phyloP scores from a whole-genome alignment of 1,139 yeast species.

The Spathaspora sp. region DNA sequence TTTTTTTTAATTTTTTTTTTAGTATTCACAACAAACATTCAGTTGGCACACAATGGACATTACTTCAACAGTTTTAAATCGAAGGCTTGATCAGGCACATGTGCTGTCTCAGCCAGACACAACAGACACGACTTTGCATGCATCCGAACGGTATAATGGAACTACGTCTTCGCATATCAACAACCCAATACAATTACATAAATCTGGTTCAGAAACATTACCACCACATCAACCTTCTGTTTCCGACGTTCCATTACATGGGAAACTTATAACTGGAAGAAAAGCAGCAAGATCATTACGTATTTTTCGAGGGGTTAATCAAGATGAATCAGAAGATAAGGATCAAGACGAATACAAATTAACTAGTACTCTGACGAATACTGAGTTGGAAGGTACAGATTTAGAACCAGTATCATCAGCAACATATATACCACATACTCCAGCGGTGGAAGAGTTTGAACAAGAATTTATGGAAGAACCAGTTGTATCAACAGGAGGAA shows the following conservation, averaged over 20 bases:
- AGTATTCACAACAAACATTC: not conserved
- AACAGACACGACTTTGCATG: not conserved
- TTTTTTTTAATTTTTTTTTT: not conserved
- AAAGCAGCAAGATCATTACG: slow-evolving; percentile 42
- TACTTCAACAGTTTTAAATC: not conserved
- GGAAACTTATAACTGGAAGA: slow-evolving; percentile 23
- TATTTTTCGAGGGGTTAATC: slow-evolving; percentile 28
- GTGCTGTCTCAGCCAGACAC: not conserved
- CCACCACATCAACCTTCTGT: slow-evolving; percentile 3
- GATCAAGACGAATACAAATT: slow-evolving; percentile 6
- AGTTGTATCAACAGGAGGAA: slow-evolving; percentile 7
- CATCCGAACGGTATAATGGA: not conserved
- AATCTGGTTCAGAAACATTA: slow-evolving; percentile 4
- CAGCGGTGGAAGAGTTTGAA: slow-evolving; percentile 13
- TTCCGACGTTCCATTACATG: slow-evolving; percentile 4
- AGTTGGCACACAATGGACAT: not conserved
- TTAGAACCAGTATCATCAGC: slow-evolving; percentile 34
- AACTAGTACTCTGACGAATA: not conserved
- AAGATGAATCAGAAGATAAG: slow-evolving; percentile 7
- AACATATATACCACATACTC: slow-evolving; percentile 34
- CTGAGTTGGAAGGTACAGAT: slow-evolving; percentile 7
- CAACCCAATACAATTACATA: not conserved
- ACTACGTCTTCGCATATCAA: not conserved
- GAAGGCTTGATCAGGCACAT: not conserved
- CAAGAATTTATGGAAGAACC: slow-evolving; percentile 6